Evolutionary conservation across 169 alveolate species (phyloP).

Genomic region (Plasmodium cynomolgi): DNA sequence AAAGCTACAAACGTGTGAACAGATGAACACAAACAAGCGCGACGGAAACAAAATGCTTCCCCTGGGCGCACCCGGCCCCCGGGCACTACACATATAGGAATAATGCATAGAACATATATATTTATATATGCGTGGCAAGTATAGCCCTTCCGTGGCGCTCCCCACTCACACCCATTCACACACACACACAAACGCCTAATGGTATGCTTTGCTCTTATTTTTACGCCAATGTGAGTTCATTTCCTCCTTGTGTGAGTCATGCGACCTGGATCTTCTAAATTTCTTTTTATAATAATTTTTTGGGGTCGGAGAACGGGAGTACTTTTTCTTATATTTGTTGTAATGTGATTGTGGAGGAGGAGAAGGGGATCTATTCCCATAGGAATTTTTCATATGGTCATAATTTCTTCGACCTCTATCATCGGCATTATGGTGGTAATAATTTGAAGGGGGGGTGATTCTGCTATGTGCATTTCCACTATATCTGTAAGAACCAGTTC

Average conservation of each 20-base stretch:
- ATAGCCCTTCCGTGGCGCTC: neutral
- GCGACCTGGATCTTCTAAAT: constrained; percentile 31
- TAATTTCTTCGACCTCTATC: constrained; percentile 32
- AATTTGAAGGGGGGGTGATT: constrained; percentile 1
- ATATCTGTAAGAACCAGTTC: constrained; percentile 14
- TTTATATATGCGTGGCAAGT: neutral
- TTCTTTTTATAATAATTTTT: constrained; percentile 29
- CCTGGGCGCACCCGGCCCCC: neutral
- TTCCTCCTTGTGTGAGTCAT: constrained; percentile 21
- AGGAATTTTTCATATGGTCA: neutral
- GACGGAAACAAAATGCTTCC: neutral
- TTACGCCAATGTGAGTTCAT: neutral
- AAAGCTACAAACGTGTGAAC: neutral
- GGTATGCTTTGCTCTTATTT: neutral
- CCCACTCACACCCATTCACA: neutral
- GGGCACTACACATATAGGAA: neutral
- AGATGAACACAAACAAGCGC: neutral
- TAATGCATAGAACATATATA: neutral
- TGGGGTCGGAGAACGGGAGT: constrained; percentile 38
- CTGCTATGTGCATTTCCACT: neutral
- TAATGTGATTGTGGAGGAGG: neutral
- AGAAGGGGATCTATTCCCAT: constrained; percentile 13
- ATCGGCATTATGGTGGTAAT: constrained; percentile 10
- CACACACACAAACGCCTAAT: neutral
- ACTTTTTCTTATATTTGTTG: constrained; percentile 47